Conservation (phyloP, 2,329 filamentous ascomycete genomes). For the Exophiala sp. region DNA sequence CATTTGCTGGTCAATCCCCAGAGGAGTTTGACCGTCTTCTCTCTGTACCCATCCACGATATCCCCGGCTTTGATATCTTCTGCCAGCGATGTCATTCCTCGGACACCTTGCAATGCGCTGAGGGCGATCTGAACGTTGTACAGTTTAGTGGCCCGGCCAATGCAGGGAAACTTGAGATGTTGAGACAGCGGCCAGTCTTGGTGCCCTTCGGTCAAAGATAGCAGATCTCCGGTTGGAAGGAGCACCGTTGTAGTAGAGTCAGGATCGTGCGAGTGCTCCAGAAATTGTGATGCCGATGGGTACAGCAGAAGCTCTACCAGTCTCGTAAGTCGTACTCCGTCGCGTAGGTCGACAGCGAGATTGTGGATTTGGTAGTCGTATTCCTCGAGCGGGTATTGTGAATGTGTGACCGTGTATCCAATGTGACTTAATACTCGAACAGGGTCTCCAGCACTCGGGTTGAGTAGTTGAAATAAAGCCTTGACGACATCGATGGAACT, state of each 20-base stretch:
- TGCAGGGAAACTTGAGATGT: slow-evolving; percentile 53
- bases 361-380: slow-evolving; percentile 54
- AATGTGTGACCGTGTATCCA: slow-evolving; percentile 50
- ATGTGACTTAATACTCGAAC: slow-evolving; percentile 51
- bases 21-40: slow-evolving; percentile 57
- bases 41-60: slow-evolving; percentile 58
- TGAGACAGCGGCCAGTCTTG: slow-evolving; percentile 47
- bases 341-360: slow-evolving; percentile 56
- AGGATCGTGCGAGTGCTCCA: slow-evolving; percentile 23
- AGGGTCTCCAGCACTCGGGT: slow-evolving; percentile 56
- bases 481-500: slow-evolving; percentile 51
- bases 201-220: slow-evolving; percentile 30
- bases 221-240: slow-evolving; percentile 42
- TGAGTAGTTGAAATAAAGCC: slow-evolving; percentile 47
- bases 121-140: slow-evolving; percentile 57
- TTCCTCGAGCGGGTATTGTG: slow-evolving; percentile 55
- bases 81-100: slow-evolving; percentile 39
- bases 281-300: slow-evolving; percentile 32
- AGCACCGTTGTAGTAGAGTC: slow-evolving; percentile 42
- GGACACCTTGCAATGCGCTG: slow-evolving; percentile 44
- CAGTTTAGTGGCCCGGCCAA: slow-evolving; percentile 51
- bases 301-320: slow-evolving; percentile 55
- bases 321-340: slow-evolving; percentile 55
- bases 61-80: slow-evolving; percentile 49
- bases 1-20: slow-evolving; percentile 56